Conservation (phyloP, 345 rosid genomes). For the Litchi chinensis region DNA sequence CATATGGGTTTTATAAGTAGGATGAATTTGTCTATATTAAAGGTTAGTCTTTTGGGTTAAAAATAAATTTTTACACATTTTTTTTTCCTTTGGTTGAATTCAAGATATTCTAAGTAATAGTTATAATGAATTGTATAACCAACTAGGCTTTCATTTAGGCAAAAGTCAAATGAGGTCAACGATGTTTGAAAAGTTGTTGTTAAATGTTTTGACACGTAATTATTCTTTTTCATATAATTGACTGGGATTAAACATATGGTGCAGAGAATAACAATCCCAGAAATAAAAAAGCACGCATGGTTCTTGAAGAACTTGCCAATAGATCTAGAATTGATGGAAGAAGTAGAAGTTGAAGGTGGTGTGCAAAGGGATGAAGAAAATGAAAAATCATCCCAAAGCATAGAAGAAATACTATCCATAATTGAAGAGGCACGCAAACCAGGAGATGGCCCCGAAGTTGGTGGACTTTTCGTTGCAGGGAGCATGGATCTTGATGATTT, state of each 20-base stretch:
- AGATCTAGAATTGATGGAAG: constrained; percentile 43
- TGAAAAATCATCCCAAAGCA: constrained; percentile 53
- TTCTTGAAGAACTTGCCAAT: constrained; percentile 52
- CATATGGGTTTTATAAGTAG: too few species aligned
- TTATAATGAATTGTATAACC: too few species aligned
- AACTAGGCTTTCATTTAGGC: too few species aligned
- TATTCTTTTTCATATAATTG: not conserved
- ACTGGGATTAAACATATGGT: too few species aligned
- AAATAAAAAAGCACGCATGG: constrained; percentile 70
- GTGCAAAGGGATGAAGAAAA: constrained; percentile 22
- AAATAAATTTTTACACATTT: too few species aligned
- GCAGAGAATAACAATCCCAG: constrained; percentile 71
- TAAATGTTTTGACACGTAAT: not conserved
- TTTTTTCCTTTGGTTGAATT: too few species aligned
- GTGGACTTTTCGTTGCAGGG: constrained; percentile 51
- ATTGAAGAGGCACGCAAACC: constrained; percentile 74
- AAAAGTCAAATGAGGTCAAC: too few species aligned
- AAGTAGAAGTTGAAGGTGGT: constrained; percentile 28
- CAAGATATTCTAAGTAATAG: too few species aligned
- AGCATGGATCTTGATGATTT: constrained; percentile 76
- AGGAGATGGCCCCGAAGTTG: constrained; percentile 40
- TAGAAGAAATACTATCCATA: constrained; percentile 62
- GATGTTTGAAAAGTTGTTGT: not conserved
- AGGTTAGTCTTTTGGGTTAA: too few species aligned
- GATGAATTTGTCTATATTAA: too few species aligned